These are phyloP conservation scores for Sporothrix protearum DNA, from an alignment of 2,329 filamentous ascomycete species.

Conservation along the genomic window DNA sequence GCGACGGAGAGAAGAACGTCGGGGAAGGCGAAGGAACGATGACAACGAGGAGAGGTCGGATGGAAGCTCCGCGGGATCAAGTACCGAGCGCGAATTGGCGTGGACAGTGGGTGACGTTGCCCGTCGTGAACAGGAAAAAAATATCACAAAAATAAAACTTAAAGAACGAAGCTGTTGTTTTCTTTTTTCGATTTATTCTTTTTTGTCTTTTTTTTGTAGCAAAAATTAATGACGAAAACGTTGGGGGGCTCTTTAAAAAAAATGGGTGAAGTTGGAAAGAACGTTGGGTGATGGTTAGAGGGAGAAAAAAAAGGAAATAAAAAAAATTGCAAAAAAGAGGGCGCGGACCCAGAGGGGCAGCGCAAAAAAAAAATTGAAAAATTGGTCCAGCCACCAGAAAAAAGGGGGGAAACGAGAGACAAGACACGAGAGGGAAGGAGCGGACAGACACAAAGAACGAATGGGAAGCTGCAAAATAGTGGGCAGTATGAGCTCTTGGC, in stretches of 20 bases:
- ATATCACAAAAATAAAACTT: slow-evolving; percentile 2
- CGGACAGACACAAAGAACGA: background rate
- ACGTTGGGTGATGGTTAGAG: background rate
- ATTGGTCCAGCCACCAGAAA: slow-evolving; percentile 5
- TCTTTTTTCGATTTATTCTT: slow-evolving; percentile 24
- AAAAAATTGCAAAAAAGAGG: slow-evolving; percentile 13
- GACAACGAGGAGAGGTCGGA: background rate
- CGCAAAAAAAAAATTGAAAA: background rate
- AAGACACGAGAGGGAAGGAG: background rate
- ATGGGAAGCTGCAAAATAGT: background rate
- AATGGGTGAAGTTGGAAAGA: background rate
- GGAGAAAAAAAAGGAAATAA: slow-evolving; percentile 12
- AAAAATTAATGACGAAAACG: slow-evolving; percentile 23
- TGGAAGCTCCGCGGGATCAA: background rate
- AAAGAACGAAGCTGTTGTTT: slow-evolving; percentile 1
- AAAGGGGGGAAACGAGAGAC: background rate
- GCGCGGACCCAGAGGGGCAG: background rate
- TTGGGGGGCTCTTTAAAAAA: background rate
- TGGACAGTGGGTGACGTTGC: background rate
- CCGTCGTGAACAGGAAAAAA: background rate
- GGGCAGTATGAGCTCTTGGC: background rate
- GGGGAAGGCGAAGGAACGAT: background rate
- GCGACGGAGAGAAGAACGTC: background rate
- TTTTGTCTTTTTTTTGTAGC: slow-evolving; percentile 25
- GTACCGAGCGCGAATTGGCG: background rate